These are phyloP conservation scores for Elaeis oleifera DNA, from an alignment of 202 grass and related monocot genomes.

Conservation along the genomic window DNA sequence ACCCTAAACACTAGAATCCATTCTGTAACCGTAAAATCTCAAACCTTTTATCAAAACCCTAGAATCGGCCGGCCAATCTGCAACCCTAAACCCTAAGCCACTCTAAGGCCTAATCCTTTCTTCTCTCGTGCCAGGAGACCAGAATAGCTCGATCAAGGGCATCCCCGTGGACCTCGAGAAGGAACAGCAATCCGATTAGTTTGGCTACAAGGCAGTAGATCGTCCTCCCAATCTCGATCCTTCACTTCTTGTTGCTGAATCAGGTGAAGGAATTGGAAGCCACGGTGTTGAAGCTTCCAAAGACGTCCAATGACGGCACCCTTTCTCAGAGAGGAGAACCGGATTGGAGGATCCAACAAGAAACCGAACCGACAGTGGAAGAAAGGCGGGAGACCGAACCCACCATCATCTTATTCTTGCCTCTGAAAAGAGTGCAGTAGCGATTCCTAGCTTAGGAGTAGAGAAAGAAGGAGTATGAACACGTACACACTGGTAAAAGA, in stretches of 20 bases:
- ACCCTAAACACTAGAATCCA: background rate
- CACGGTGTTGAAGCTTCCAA: too few relatives aligned
- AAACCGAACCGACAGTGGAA: too few relatives aligned
- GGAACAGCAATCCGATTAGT: constrained; percentile 18
- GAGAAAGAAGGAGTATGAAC: too few relatives aligned
- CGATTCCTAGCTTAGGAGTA: too few relatives aligned
- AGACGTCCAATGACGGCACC: too few relatives aligned
- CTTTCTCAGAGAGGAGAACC: too few relatives aligned
- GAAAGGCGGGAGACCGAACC: too few relatives aligned
- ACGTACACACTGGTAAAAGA: too few relatives aligned
- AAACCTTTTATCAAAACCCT: background rate
- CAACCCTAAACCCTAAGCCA: background rate
- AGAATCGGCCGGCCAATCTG: background rate
- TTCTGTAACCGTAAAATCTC: constrained; percentile 41
- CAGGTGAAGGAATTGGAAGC: too few relatives aligned
- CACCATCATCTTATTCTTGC: too few relatives aligned
- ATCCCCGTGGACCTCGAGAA: constrained; percentile 58
- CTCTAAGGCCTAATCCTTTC: background rate
- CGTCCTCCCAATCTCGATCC: background rate
- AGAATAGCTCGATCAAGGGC: constrained; percentile 52
- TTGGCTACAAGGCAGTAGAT: background rate
- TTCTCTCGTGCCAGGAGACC: constrained; percentile 52
- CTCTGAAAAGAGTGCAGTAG: too few relatives aligned
- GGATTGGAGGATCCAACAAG: too few relatives aligned
- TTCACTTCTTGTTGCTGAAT: background rate